phyloP scores from a whole-genome alignment of 768 basidiomycete species.

The Pluteus cervinus region DNA sequence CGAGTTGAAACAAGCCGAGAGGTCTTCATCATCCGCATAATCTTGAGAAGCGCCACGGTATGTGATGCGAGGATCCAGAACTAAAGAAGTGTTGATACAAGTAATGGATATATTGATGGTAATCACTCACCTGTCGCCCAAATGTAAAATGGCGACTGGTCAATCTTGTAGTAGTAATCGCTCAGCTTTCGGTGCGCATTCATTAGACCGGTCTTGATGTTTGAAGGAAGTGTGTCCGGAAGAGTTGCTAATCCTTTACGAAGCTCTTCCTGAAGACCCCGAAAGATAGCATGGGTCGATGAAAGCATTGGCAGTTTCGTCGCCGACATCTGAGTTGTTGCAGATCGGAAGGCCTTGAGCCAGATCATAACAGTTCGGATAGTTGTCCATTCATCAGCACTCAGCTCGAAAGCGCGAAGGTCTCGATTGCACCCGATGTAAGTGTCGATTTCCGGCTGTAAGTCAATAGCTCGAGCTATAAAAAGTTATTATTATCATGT shows the following conservation, averaged over 20 bases:
- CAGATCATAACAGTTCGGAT: slow-evolving; percentile 16
- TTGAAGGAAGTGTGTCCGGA: slow-evolving; percentile 11
- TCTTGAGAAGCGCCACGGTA: slow-evolving; percentile 15
- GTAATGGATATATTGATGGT: background rate
- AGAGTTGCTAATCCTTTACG: slow-evolving; percentile 10
- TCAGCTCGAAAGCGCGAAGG: slow-evolving; percentile 12
- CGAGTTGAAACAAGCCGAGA: too few species aligned
- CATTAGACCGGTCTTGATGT: slow-evolving; percentile 15
- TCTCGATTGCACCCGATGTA: slow-evolving; percentile 13
- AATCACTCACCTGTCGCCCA: slow-evolving; percentile 22
- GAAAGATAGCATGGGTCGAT: slow-evolving; percentile 20
- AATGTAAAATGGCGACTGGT: slow-evolving; percentile 22
- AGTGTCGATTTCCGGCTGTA: slow-evolving; percentile 9
- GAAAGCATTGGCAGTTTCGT: slow-evolving; percentile 24
- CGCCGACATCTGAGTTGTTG: slow-evolving; percentile 27
- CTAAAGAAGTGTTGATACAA: slow-evolving; percentile 11
- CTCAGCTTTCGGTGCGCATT: slow-evolving; percentile 24
- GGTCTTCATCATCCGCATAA: slow-evolving; percentile 13
- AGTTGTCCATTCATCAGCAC: slow-evolving; percentile 19
- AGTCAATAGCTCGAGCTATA: slow-evolving; percentile 19
- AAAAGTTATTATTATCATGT: background rate
- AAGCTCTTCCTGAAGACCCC: slow-evolving; percentile 20
- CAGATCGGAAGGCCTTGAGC: slow-evolving; percentile 20
- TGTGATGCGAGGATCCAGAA: slow-evolving; percentile 27
- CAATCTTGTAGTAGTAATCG: slow-evolving; percentile 25